Evolutionary conservation across 2,329 filamentous ascomycete genomes (phyloP), one percentile per base, ranked within the genome.

Genomic region (Cladosporium sp.): DNA sequence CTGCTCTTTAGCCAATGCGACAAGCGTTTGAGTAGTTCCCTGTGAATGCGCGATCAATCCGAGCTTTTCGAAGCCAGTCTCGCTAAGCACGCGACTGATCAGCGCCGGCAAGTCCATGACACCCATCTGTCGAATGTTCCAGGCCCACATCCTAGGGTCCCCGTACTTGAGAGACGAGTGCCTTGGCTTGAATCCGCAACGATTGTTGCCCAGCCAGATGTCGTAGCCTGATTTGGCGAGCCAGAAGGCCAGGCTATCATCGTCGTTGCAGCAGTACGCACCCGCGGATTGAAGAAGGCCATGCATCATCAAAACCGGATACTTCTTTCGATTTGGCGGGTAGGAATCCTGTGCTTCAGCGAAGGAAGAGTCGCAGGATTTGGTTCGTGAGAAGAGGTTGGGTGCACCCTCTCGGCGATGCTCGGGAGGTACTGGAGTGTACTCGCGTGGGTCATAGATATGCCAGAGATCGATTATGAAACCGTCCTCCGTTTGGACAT

Each of bases 101-200:
- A 97, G 83, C 0, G 93, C 93, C 0, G 93, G 85, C 2, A 98
- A 84, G 75, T 98, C 94, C 74, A 96, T 87, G 0, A 93, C 89
- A 3, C 93, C 94, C 91, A 97, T 96, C 74, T 97, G 92, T 0
- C 91, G 87, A 64, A 97, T 96, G 70, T 96, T 96, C 94, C 94
- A 98, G 48, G 89, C 88, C 94, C 94, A 97, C 91, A 97, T 96
- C 32, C 93, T 86, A 1, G 94, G 93, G 74, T 98, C 94, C 3
- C 81, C 81, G 69, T 90, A 88, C 2, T 86, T 79, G 46, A 97
- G 84, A 25, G 89, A 79, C 2, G 84, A 85, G 74, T 98, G 94
- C 69, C 88, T 86, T 0, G 94, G 93, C 0, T 85, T 81, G 77
- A 95, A 92, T 1, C 93, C 93, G 74, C 93, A 96, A 23, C 94